Evolutionary conservation across 345 rosid genomes (phyloP).

Genomic region (Sonneratia caseolaris): DNA sequence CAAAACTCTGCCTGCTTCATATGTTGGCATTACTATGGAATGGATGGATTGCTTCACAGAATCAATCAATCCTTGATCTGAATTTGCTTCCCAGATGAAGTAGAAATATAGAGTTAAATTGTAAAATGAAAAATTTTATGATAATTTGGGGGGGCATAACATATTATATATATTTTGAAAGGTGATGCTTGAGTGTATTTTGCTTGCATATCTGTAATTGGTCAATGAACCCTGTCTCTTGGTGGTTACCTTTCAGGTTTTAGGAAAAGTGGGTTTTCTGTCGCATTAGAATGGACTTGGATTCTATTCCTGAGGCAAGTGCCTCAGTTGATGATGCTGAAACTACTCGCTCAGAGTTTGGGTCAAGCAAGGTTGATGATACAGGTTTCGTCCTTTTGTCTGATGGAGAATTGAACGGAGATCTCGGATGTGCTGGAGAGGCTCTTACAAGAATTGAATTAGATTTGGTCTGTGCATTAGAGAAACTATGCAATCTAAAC

Average conservation of each 20-base stretch:
- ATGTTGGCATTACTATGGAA: too few relatives aligned
- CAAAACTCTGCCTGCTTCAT: too few relatives aligned
- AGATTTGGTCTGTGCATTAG: conserved; percentile 59
- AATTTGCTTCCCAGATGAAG: too few relatives aligned
- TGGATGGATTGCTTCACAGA: too few relatives aligned
- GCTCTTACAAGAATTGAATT: conserved; percentile 53
- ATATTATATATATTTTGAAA: too few relatives aligned
- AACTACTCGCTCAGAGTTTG: conserved; percentile 35
- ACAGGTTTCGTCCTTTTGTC: conserved; percentile 24
- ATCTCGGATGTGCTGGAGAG: conserved; percentile 30
- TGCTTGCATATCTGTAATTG: neutral
- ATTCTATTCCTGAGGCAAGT: conserved; percentile 22
- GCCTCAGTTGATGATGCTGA: conserved; percentile 42
- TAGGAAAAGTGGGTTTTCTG: conserved; percentile 2
- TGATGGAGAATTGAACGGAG: conserved; percentile 35
- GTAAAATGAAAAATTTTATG: too few relatives aligned
- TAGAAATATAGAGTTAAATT: too few relatives aligned
- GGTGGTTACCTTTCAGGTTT: conserved; percentile 7
- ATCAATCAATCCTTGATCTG: too few relatives aligned
- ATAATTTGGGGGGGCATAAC: too few relatives aligned
- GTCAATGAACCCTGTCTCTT: neutral
- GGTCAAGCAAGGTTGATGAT: conserved; percentile 38
- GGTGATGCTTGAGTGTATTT: neutral
- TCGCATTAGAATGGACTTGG: conserved; percentile 31
- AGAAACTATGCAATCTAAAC: conserved; percentile 65